These are phyloP conservation scores for Pyrenophora graminea DNA, from an alignment of 2,329 filamentous ascomycete species.

Conservation along the genomic window DNA sequence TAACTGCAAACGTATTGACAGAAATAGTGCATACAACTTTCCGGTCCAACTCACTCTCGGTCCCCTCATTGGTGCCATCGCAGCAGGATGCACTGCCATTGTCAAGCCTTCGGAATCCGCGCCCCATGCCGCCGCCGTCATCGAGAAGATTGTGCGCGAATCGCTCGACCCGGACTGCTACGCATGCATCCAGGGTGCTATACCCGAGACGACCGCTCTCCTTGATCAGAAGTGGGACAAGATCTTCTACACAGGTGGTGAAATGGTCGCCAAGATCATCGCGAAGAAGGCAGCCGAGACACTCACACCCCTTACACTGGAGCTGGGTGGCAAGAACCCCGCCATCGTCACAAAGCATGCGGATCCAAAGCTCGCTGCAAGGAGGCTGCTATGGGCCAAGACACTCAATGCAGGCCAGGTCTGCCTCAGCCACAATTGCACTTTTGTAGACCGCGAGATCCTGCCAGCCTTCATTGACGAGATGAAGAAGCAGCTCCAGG, in stretches of 20 bases:
- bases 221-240: slow-evolving; percentile 95
- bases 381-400: slow-evolving; percentile 88
- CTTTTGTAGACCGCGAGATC: slow-evolving; percentile 76
- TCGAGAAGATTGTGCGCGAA: slow-evolving; percentile 77
- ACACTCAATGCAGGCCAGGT: slow-evolving; percentile 84
- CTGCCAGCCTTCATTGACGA: slow-evolving; percentile 73
- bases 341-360: slow-evolving; percentile 87
- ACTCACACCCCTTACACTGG: slow-evolving; percentile 79
- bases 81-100: slow-evolving; percentile 85
- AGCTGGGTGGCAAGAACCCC: slow-evolving; percentile 90
- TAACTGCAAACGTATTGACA: neutral
- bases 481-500: slow-evolving; percentile 70
- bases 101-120: slow-evolving; percentile 89
- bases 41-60: slow-evolving; percentile 79
- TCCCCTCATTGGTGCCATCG: slow-evolving; percentile 86
- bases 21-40: slow-evolving; percentile 80
- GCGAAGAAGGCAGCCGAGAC: slow-evolving; percentile 59
- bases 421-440: slow-evolving; percentile 92
- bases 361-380: slow-evolving; percentile 77
- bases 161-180: slow-evolving; percentile 79
- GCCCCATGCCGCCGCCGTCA: slow-evolving; percentile 73
- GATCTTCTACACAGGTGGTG: slow-evolving; percentile 92
- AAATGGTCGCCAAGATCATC: slow-evolving; percentile 67
- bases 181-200: slow-evolving; percentile 75
- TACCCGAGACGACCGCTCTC: slow-evolving; percentile 79